Evolutionary conservation across 768 basidiomycete genomes (phyloP).

Genomic region (Tulasnella sp.): DNA sequence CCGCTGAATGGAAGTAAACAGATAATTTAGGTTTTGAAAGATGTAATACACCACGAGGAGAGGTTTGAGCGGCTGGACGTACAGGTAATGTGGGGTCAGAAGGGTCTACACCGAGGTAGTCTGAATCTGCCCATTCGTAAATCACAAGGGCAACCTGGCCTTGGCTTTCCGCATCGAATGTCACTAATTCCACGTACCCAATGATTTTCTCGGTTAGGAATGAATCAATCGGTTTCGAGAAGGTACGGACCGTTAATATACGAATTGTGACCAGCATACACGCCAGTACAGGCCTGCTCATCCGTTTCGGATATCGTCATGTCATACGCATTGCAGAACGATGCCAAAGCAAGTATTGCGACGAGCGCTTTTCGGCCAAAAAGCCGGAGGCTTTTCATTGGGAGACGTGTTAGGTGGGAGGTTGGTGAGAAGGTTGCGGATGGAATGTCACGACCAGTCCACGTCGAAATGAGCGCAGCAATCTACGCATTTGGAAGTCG

Average conservation of each 20-base stretch:
- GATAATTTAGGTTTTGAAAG: background rate
- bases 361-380: background rate
- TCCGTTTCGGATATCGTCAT: conserved; percentile 62
- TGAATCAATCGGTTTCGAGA: conserved; percentile 9
- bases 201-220: background rate
- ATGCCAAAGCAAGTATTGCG: conserved; percentile 11
- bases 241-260: conserved; percentile 65
- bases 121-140: conserved; percentile 87
- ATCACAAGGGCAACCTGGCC: conserved; percentile 91
- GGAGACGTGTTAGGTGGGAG: too few species aligned
- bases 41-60: background rate
- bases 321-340: conserved; percentile 37
- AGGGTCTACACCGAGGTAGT: conserved; percentile 65
- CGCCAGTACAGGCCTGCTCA: conserved; percentile 88
- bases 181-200: conserved; percentile 31
- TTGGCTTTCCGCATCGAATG: conserved; percentile 61
- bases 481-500: too few species aligned
- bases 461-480: background rate
- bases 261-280: conserved; percentile 72
- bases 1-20: conserved; percentile 41
- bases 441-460: background rate
- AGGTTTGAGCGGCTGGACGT: too few species aligned
- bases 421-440: background rate
- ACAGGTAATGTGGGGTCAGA: conserved; percentile 55
- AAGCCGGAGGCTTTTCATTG: background rate